Evolutionary conservation across 305 asterid species (phyloP).

Genomic region (Withania somnifera): DNA sequence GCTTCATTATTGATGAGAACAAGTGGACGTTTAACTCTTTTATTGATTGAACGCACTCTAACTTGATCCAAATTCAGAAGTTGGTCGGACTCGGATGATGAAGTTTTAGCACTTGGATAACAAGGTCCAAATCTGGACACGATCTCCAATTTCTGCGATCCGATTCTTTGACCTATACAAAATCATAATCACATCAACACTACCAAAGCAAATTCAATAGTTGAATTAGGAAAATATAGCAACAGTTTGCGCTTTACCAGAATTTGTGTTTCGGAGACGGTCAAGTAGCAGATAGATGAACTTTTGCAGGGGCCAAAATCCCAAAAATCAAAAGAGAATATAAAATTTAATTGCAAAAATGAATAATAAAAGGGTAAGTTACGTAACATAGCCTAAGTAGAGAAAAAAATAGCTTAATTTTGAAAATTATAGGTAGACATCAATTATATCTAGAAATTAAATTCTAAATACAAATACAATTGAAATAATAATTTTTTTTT

Average conservation of each 20-base stretch:
- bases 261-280: too few relatives aligned
- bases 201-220: not conserved
- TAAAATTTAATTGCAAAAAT: not conserved
- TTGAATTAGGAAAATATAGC: too few relatives aligned
- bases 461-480: too few relatives aligned
- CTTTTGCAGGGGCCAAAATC: not conserved
- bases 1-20: too few relatives aligned
- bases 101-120: not conserved
- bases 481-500: too few relatives aligned
- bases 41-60: not conserved
- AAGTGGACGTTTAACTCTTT: not conserved
- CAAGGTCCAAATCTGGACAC: slow-evolving; percentile 6
- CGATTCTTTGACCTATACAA: not conserved
- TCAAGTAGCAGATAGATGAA: too few relatives aligned
- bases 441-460: too few relatives aligned
- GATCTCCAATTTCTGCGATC: not conserved
- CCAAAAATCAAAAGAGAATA: not conserved
- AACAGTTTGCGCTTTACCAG: too few relatives aligned
- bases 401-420: too few relatives aligned
- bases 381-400: too few relatives aligned
- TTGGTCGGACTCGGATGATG: not conserved
- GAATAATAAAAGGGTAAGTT: not conserved
- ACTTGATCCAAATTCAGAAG: not conserved
- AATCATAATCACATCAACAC: too few relatives aligned
- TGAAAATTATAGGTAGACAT: too few relatives aligned